phyloP scores from a whole-genome alignment of 2,329 filamentous ascomycete species.

The Metarhizium guizhouense region DNA sequence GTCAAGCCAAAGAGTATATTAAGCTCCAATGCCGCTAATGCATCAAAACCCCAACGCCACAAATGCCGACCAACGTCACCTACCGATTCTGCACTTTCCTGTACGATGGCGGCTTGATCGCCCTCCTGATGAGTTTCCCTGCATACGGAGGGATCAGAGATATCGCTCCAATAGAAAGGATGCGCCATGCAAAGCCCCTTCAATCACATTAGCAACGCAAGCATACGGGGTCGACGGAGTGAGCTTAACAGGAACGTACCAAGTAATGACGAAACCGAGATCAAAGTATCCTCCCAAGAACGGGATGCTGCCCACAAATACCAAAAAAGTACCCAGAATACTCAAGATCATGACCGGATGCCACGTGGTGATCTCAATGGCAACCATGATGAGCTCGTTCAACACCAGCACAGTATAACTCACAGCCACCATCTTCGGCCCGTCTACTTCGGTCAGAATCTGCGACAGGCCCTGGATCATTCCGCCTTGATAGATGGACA shows the following conservation, averaged over 20 bases:
- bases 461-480: constrained; percentile 95
- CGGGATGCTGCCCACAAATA: constrained; percentile 77
- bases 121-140: constrained; percentile 74
- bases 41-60: constrained; percentile 4
- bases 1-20: not conserved
- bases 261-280: constrained; percentile 64
- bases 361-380: constrained; percentile 94
- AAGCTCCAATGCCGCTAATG: constrained; percentile 5
- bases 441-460: constrained; percentile 70
- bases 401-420: constrained; percentile 86
- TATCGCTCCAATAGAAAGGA: constrained; percentile 68
- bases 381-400: constrained; percentile 96
- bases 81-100: constrained; percentile 76
- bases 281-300: constrained; percentile 90
- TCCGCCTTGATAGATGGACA: constrained; percentile 89
- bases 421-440: constrained; percentile 73
- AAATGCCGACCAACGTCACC: constrained; percentile 8
- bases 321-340: constrained; percentile 69
- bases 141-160: constrained; percentile 80
- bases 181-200: constrained; percentile 82
- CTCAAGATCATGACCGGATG: constrained; percentile 83
- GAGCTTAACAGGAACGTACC: constrained; percentile 28
- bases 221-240: not conserved
- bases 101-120: constrained; percentile 86
- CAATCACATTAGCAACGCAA: constrained; percentile 10